A percentile compares a stretch with the other conserved stretches of the same genome.
Evolutionary conservation across 805 yeast genomes (phyloP).

Genomic region (Komagataella pseudopastoris): DNA sequence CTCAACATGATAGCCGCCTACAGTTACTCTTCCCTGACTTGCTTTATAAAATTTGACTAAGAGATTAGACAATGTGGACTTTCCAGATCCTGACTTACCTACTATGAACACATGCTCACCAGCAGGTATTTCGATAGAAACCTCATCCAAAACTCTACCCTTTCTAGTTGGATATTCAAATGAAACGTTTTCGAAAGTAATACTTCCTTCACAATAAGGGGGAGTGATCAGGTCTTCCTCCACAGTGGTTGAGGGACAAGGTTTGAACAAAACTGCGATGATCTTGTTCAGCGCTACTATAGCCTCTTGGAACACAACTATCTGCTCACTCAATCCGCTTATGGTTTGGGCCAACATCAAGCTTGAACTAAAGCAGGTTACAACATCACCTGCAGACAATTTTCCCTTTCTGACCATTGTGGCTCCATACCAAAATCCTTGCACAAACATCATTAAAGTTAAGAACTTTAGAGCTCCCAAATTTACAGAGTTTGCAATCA

Average conservation of each 20-base stretch:
- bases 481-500: constrained; percentile 40
- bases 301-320: constrained; percentile 58
- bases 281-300: constrained; percentile 49
- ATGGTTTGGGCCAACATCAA: constrained; percentile 54
- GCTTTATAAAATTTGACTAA: constrained; percentile 45
- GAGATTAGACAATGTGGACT: constrained; percentile 65
- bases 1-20: constrained; percentile 39
- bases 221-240: not conserved
- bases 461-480: constrained; percentile 41
- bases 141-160: constrained; percentile 29
- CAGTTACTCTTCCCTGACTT: constrained; percentile 36
- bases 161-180: constrained; percentile 55
- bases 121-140: constrained; percentile 30
- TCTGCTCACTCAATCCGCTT: constrained; percentile 37
- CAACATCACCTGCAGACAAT: constrained; percentile 44
- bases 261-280: constrained; percentile 19
- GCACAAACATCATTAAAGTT: constrained; percentile 67
- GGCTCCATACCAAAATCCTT: constrained; percentile 88
- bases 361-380: constrained; percentile 79
- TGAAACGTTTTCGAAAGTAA: constrained; percentile 39
- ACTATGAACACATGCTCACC: constrained; percentile 47
- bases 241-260: not conserved
- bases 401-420: constrained; percentile 40
- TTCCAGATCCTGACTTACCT: constrained; percentile 90
- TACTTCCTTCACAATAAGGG: constrained; percentile 27